A percentile compares a stretch with the other conserved stretches of the same genome.
phyloP scores from a whole-genome alignment of 1,284 basidiomycete genomes.

The Ustilago curta region DNA sequence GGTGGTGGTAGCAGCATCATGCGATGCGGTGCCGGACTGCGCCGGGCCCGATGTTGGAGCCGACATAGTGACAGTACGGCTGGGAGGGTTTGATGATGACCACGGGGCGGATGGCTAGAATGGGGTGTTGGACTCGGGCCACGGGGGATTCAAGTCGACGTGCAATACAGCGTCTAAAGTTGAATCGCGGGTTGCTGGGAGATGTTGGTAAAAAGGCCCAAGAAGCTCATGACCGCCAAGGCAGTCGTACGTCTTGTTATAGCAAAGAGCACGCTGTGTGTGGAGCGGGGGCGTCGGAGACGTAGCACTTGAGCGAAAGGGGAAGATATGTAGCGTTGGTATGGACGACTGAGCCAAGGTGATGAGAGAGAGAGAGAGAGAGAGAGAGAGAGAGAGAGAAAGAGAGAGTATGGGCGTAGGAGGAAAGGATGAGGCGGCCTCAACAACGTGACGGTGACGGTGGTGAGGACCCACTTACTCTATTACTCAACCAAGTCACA shows the following conservation, averaged over 20 bases:
- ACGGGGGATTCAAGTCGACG: background rate
- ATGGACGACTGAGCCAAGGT: slow-evolving; percentile 1
- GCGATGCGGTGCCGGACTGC: slow-evolving; percentile 5
- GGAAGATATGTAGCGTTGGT: background rate
- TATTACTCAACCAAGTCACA: slow-evolving; percentile 1
- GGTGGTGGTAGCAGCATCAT: background rate
- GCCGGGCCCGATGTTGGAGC: background rate
- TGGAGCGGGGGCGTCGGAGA: background rate
- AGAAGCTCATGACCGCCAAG: background rate
- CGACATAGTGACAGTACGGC: background rate
- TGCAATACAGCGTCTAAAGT: background rate
- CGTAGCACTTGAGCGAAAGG: background rate
- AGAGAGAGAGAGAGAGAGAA: too few relatives aligned
- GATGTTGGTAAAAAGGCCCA: background rate
- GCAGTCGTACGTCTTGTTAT: background rate
- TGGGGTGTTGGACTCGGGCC: background rate
- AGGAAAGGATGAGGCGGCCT: slow-evolving; percentile 5
- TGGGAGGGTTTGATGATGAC: background rate
- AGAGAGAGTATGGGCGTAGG: background rate
- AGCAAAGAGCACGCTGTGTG: background rate
- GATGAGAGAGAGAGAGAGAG: too few relatives aligned
- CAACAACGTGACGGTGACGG: slow-evolving; percentile 3
- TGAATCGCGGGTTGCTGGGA: background rate
- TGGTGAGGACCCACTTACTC: background rate
- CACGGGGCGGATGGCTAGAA: background rate